Conservation (phyloP, 352 stramenopile genomes). For the Bremia lactucae region DNA sequence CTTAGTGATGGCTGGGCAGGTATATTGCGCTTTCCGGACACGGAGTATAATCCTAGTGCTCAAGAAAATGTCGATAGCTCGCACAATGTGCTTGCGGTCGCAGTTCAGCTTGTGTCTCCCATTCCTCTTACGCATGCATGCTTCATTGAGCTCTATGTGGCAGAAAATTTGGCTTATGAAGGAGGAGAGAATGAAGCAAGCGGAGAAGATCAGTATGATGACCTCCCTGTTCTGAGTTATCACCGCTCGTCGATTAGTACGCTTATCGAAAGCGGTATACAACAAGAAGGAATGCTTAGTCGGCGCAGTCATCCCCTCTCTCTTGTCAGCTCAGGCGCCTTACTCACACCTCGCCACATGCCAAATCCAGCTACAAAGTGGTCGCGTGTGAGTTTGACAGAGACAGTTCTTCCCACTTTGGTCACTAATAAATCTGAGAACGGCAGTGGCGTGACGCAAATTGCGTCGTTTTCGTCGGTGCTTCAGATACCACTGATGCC, state of each 20-base stretch:
- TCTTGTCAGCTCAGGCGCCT: constrained; percentile 14
- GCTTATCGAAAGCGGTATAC: constrained; percentile 58
- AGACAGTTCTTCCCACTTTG: constrained; percentile 61
- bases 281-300: constrained; percentile 51
- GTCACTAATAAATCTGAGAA: constrained; percentile 25
- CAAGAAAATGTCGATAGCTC: constrained; percentile 41
- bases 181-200: constrained; percentile 38
- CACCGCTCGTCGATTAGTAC: constrained; percentile 60
- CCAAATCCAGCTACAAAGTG: constrained; percentile 32
- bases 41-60: constrained; percentile 55
- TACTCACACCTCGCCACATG: constrained; percentile 21
- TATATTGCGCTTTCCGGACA: constrained; percentile 63
- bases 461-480: constrained; percentile 68
- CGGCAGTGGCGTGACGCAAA: constrained; percentile 26
- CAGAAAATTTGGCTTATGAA: constrained; percentile 32
- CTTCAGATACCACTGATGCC: constrained; percentile 65
- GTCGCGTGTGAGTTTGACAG: constrained; percentile 63
- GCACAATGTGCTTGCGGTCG: constrained; percentile 72
- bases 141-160: constrained; percentile 69
- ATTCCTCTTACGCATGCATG: constrained; percentile 55
- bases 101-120: constrained; percentile 52
- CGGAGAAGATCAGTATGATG: constrained; percentile 42
- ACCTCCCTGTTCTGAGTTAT: constrained; percentile 33
- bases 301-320: constrained; percentile 42
- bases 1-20: constrained; percentile 59